These are phyloP conservation scores for Elaeis guineensis DNA, from an alignment of 176 grass and related monocot genomes.

Conservation along the genomic window DNA sequence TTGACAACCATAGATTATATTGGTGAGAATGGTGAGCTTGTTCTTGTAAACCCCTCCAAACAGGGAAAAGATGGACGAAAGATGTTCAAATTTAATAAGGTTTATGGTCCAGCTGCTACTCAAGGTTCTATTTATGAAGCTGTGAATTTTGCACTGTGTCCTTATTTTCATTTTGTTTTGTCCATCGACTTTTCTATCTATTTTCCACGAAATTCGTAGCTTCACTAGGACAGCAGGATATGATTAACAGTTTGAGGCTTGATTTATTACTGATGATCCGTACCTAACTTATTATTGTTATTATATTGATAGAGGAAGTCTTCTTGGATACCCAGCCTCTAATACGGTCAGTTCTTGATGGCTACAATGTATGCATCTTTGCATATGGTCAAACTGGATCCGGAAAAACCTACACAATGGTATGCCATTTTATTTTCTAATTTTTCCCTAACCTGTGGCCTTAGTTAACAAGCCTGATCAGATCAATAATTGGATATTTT, in stretches of 20 bases:
- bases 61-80: constrained; percentile 68
- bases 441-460: neutral
- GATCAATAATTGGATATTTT: no score
- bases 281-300: constrained; percentile 3
- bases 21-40: constrained; percentile 63
- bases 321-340: constrained; percentile 78
- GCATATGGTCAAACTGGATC: constrained; percentile 98
- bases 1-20: constrained; percentile 36
- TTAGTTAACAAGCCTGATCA: neutral
- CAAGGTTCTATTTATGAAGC: constrained; percentile 45
- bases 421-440: constrained; percentile 23
- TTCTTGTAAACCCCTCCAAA: constrained; percentile 68
- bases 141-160: neutral
- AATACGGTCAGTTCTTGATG: constrained; percentile 86
- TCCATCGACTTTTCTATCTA: no score
- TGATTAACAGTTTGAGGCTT: no score
- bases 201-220: neutral
- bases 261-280: neutral
- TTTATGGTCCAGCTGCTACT: constrained; percentile 61
- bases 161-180: no score
- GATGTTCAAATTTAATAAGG: constrained; percentile 81
- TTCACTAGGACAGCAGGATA: neutral
- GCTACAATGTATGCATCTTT: constrained; percentile 96
- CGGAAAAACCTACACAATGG: constrained; percentile 96
- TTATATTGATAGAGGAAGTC: constrained; percentile 49